Evolutionary conservation across 352 stramenopile genomes (phyloP).

Genomic region (Phytopythium vexans): DNA sequence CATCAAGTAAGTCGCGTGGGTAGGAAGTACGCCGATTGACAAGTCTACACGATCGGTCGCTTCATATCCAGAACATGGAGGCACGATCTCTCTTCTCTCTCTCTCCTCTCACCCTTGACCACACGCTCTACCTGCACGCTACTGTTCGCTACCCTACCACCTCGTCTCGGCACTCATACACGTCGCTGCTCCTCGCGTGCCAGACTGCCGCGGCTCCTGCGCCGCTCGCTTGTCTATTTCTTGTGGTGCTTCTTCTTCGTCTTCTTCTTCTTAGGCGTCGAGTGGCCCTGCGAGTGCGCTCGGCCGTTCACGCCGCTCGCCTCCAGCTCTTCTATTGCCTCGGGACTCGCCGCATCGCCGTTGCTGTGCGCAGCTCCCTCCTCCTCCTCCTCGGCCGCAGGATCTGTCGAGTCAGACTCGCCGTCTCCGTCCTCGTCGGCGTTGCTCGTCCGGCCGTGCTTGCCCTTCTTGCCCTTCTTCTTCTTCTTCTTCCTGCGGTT

Average conservation of each 20-base stretch:
- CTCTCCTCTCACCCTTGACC: neutral
- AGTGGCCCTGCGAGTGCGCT: neutral
- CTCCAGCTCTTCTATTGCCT: conserved; percentile 6
- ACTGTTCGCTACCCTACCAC: too few species aligned
- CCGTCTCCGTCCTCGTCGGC: conserved; percentile 3
- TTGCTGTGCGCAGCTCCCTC: neutral
- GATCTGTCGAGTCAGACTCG: conserved; percentile 7
- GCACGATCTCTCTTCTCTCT: neutral
- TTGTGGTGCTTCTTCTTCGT: conserved; percentile 9
- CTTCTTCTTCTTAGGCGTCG: conserved; percentile 7
- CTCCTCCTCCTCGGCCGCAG: conserved; percentile 4
- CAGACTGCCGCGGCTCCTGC: too few species aligned
- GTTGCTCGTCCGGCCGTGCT: conserved; percentile 8
- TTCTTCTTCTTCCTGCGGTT: conserved; percentile 83
- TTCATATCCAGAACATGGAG: too few species aligned
- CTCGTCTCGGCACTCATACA: neutral
- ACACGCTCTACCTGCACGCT: too few species aligned
- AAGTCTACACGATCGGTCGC: too few species aligned
- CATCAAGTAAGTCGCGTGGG: too few species aligned
- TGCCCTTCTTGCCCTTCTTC: conserved; percentile 46
- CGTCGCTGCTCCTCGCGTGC: too few species aligned
- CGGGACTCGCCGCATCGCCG: neutral
- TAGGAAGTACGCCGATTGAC: too few species aligned
- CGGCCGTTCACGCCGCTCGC: neutral
- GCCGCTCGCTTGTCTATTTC: conserved; percentile 2